Evolutionary conservation across 1,284 basidiomycete genomes (phyloP).

Genomic region (Vanrija sp.): DNA sequence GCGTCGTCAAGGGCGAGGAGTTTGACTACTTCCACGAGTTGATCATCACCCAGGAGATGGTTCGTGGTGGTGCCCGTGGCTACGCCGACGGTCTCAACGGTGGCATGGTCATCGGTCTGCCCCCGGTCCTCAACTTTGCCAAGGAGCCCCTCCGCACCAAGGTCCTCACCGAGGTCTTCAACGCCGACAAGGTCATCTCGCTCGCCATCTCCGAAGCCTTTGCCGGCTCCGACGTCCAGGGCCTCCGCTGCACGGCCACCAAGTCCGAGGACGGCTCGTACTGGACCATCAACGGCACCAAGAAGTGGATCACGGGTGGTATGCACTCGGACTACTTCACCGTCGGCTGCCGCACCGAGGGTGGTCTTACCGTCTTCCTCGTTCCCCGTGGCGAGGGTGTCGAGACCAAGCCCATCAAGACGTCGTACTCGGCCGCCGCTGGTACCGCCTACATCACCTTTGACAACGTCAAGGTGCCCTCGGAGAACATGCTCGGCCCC

Average conservation of each 20-base stretch:
- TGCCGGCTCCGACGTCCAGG: conserved; percentile 86
- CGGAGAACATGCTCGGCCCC: conserved; percentile 77
- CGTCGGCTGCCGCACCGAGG: conserved; percentile 50
- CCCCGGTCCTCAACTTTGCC: conserved; percentile 56
- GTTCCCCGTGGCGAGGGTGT: conserved; percentile 74
- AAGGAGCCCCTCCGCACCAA: conserved; percentile 57
- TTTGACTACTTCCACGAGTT: conserved; percentile 72
- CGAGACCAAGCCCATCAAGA: conserved; percentile 82
- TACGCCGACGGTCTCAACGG: conserved; percentile 49
- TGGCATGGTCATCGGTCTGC: conserved; percentile 55
- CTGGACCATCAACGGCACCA: conserved; percentile 79
- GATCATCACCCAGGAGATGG: conserved; percentile 82
- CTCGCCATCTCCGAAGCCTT: conserved; percentile 85
- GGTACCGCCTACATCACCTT: conserved; percentile 73
- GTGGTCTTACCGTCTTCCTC: conserved; percentile 82
- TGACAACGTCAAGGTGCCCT: conserved; percentile 79
- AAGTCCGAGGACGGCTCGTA: conserved; percentile 74
- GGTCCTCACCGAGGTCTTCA: conserved; percentile 74
- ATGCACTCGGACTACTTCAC: conserved; percentile 50
- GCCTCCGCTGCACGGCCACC: conserved; percentile 73
- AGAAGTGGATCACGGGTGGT: conserved; percentile 92
- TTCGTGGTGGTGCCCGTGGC: conserved; percentile 72
- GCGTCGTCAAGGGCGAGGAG: conserved; percentile 79
- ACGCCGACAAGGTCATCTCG: conserved; percentile 63
- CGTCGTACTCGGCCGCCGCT: conserved; percentile 74